phyloP scores from a whole-genome alignment of 805 yeast genomes.

The Sungouiella thailandica region DNA sequence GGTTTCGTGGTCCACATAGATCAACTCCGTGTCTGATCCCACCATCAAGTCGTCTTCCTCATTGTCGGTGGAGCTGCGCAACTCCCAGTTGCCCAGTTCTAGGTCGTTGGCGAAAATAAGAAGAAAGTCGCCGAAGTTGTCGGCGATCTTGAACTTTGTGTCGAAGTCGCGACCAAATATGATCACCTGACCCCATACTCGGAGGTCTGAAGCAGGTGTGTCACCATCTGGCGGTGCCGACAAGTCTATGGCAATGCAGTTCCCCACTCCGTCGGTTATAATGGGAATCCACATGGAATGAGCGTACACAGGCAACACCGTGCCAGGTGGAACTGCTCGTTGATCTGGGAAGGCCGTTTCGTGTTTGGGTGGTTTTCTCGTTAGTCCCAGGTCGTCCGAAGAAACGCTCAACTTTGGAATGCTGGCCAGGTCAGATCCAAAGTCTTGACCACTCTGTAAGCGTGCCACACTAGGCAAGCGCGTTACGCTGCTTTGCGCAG shows the following conservation, averaged over 20 bases:
- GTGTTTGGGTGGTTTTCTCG: neutral
- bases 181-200: conserved; percentile 83
- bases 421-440: neutral
- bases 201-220: conserved; percentile 8
- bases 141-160: conserved; percentile 78
- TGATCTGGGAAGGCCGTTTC: conserved; percentile 36
- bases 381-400: neutral
- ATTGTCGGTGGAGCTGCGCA: conserved; percentile 39
- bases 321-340: conserved; percentile 71
- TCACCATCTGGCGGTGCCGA: conserved; percentile 33
- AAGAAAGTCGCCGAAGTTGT: conserved; percentile 85
- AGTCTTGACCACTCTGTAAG: no score
- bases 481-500: no score
- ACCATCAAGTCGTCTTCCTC: conserved; percentile 46
- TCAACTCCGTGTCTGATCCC: conserved; percentile 70
- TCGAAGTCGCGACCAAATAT: conserved; percentile 41
- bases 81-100: conserved; percentile 74
- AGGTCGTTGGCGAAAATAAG: conserved; percentile 80
- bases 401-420: neutral
- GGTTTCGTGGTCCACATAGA: conserved; percentile 57
- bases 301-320: conserved; percentile 74
- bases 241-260: conserved; percentile 86
- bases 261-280: conserved; percentile 83
- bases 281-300: conserved; percentile 90
- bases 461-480: no score